Evolutionary conservation across 2,329 filamentous ascomycete species (phyloP), one percentile per base, ranked within the genome.

Genomic region (Ophiostoma novo-ulmi): DNA sequence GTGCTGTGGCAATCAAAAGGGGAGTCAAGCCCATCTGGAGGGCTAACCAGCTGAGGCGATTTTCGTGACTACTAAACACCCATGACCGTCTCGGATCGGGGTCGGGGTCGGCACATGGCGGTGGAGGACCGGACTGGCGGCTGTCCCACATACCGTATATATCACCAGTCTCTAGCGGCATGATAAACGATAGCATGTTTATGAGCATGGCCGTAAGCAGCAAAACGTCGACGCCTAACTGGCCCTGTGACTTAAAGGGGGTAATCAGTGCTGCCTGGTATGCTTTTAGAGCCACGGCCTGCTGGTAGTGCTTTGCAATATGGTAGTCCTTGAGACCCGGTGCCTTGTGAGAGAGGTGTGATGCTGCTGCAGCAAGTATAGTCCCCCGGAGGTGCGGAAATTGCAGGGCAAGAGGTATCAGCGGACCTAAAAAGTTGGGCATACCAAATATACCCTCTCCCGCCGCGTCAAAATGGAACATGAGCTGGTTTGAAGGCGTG

Each of bases 171-270:
- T 75, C 74, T 1, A 70, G 31, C 5, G 75, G 75, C 68, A 76
- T 68, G 14, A 72, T 68, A 65, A 76, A 75, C 44, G 74, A 41
- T 38, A 76, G 70, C 71, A 74, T 70, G 72, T 75, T 76, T 66
- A 75, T 72, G 26, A 75, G 68, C 72, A 75, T 74, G 63, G 74
- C 73, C 1, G 74, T 75, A 48, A 75, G 68, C 36, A 76, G 68
- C 61, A 76, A 71, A 8, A 71, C 72, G 31, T 75, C 74, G 55
- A 73, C 71, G 38, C 74, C 75, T 5, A 66, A 31, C 68, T 75
- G 72, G 17, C 74, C 74, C 38, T 74, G 73, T 20, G 22, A 41
- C 5, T n/a, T 63, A 38, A 75, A 70, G 14, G 75, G 73, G 6
- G 72, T 73, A 14, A 58, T 38, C 26, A 76, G 70, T 13, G 73